These are phyloP conservation scores for Croton laevigatus DNA, from an alignment of 441 rosid species.

Conservation along the genomic window DNA sequence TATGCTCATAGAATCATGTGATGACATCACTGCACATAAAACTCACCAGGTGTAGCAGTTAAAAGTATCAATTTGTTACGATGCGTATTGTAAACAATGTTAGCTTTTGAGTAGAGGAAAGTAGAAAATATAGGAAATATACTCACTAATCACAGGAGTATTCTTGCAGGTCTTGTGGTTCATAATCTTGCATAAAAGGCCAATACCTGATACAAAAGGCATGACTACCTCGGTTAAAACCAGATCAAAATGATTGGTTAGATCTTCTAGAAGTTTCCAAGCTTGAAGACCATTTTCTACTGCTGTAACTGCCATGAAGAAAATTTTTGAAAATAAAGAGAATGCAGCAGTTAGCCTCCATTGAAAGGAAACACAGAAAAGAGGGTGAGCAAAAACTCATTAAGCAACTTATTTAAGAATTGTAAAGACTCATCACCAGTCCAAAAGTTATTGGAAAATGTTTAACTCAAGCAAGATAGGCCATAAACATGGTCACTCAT, in stretches of 20 bases:
- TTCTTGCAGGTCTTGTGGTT: slow-evolving; percentile 58
- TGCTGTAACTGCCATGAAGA: slow-evolving; percentile 46
- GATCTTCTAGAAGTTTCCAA: slow-evolving; percentile 63
- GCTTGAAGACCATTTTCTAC: slow-evolving; percentile 68
- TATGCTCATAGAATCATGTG: slow-evolving; percentile 79
- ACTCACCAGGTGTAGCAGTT: slow-evolving; percentile 27
- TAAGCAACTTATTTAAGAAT: no score
- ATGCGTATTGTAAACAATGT: not conserved
- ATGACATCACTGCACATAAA: slow-evolving; percentile 86
- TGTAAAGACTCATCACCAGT: not conserved
- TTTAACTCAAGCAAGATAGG: not conserved
- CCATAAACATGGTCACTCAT: not conserved
- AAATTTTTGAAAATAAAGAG: slow-evolving; percentile 1
- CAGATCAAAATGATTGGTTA: slow-evolving; percentile 58
- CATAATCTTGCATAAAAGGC: slow-evolving; percentile 72
- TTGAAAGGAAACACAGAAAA: not conserved
- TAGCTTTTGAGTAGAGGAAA: not conserved
- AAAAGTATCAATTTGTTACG: slow-evolving; percentile 28
- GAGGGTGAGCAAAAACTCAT: not conserved
- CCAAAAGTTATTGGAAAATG: not conserved
- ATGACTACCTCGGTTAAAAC: slow-evolving; percentile 72
- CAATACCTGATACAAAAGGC: slow-evolving; percentile 68
- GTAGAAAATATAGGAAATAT: not conserved
- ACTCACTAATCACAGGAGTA: slow-evolving; percentile 80
- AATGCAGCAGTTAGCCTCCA: not conserved